Conservation (phyloP, 768 basidiomycete species). For the Russula griseocarnosa region DNA sequence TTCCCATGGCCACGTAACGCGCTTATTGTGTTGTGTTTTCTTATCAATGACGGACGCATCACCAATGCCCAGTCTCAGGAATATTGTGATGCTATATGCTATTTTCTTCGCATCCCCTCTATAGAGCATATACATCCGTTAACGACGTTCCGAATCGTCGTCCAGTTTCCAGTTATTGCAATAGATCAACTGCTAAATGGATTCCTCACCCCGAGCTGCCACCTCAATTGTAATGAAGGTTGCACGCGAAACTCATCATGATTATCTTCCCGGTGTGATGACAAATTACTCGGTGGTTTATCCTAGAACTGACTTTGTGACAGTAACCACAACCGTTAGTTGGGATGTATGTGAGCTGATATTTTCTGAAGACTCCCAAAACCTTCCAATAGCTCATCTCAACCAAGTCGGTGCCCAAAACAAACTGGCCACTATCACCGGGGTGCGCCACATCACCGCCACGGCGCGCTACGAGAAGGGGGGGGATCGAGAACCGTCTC, state of each 20-base stretch:
- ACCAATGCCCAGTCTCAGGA: not conserved
- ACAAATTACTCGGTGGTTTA: not conserved
- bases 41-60: not conserved
- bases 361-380: not conserved
- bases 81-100: not conserved
- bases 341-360: not conserved
- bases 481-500: not conserved
- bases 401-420: not conserved
- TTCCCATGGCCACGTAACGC: slow-evolving; percentile 12
- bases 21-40: not conserved
- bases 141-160: not conserved
- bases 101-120: not conserved
- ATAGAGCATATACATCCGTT: not conserved
- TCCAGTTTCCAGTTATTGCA: not conserved
- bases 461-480: not conserved
- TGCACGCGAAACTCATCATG: not conserved
- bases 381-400: too few relatives aligned
- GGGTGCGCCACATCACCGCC: slow-evolving; percentile 4
- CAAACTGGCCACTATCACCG: not conserved
- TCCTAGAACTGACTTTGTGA: not conserved
- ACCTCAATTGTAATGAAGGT: not conserved
- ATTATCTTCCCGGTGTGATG: not conserved
- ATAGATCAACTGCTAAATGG: not conserved
- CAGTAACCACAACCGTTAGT: not conserved
- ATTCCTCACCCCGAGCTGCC: not conserved